Evolutionary conservation across 2,329 filamentous ascomycete genomes (phyloP).

Genomic region (Ophiostoma triangulosporum): DNA sequence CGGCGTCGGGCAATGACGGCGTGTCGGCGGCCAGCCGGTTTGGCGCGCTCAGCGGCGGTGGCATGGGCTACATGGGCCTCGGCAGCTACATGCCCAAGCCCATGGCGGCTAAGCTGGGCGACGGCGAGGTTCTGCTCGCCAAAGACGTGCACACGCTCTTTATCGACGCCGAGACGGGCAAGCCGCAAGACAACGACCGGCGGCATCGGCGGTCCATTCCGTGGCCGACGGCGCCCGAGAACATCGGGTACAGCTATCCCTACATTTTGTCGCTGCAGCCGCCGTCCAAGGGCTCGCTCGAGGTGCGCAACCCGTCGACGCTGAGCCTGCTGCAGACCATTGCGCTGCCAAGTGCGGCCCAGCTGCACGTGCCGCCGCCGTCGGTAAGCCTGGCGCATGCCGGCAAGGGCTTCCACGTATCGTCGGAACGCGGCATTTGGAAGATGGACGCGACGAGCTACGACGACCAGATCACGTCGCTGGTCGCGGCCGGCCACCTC

Average conservation of each 20-base stretch:
- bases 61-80: slow-evolving; percentile 92
- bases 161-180: slow-evolving; percentile 65
- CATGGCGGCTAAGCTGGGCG: slow-evolving; percentile 65
- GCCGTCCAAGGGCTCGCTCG: slow-evolving; percentile 65
- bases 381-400: slow-evolving; percentile 91
- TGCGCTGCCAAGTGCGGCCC: slow-evolving; percentile 63
- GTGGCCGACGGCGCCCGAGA: slow-evolving; percentile 78
- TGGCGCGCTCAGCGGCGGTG: slow-evolving; percentile 66
- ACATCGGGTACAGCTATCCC: slow-evolving; percentile 90
- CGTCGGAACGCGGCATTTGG: slow-evolving; percentile 86
- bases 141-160: slow-evolving; percentile 96
- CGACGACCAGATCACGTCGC: slow-evolving; percentile 72
- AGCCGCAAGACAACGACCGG: slow-evolving; percentile 38
- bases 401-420: slow-evolving; percentile 88
- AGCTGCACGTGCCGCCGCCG: slow-evolving; percentile 83
- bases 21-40: slow-evolving; percentile 51
- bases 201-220: slow-evolving; percentile 57
- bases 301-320: slow-evolving; percentile 86
- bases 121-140: slow-evolving; percentile 82
- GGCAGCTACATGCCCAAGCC: slow-evolving; percentile 86
- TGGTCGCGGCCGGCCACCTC: slow-evolving; percentile 59
- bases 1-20: background rate
- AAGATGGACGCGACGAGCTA: slow-evolving; percentile 91
- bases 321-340: slow-evolving; percentile 81
- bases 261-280: slow-evolving; percentile 76